Conservation (phyloP, 768 basidiomycete species). For the Tulasnella sp. region DNA sequence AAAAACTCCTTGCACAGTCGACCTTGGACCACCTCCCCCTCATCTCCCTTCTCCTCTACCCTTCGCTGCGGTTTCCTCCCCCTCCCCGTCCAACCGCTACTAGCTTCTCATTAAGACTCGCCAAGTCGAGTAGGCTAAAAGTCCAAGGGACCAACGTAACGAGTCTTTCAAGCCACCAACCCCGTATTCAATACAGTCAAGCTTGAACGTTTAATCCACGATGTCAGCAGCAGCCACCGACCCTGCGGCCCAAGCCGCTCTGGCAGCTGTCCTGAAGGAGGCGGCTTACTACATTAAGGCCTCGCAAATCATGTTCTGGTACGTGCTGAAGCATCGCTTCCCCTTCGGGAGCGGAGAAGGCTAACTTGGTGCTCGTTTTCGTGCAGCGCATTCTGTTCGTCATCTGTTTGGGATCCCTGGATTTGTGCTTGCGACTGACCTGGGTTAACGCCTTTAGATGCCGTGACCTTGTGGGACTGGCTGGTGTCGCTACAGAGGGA, state of each 20-base stretch:
- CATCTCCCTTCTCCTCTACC: not conserved
- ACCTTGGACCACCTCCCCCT: not conserved
- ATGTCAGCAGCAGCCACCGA: not conserved
- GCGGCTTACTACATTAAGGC: constrained; percentile 11
- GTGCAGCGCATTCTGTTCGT: constrained; percentile 23
- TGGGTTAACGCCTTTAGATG: not conserved
- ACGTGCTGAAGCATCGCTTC: not conserved
- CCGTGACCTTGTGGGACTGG: constrained; percentile 25
- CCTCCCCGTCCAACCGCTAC: not conserved
- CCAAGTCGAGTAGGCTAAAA: not conserved
- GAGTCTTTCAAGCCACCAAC: not conserved
- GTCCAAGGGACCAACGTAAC: not conserved
- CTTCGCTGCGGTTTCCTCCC: not conserved
- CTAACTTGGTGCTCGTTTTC: not conserved
- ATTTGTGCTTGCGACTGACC: not conserved
- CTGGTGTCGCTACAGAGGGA: constrained; percentile 13
- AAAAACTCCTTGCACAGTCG: not conserved
- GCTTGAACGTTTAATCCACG: not conserved
- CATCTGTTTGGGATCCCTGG: not conserved
- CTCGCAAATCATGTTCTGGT: constrained; percentile 2
- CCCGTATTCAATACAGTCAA: not conserved
- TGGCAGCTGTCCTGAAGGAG: constrained; percentile 15
- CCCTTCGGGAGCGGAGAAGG: not conserved
- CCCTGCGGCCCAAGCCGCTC: not conserved
- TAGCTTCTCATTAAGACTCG: not conserved